These are phyloP conservation scores for Arthrobotrys musiformis DNA, from an alignment of 2,329 filamentous ascomycete genomes.

Conservation along the genomic window DNA sequence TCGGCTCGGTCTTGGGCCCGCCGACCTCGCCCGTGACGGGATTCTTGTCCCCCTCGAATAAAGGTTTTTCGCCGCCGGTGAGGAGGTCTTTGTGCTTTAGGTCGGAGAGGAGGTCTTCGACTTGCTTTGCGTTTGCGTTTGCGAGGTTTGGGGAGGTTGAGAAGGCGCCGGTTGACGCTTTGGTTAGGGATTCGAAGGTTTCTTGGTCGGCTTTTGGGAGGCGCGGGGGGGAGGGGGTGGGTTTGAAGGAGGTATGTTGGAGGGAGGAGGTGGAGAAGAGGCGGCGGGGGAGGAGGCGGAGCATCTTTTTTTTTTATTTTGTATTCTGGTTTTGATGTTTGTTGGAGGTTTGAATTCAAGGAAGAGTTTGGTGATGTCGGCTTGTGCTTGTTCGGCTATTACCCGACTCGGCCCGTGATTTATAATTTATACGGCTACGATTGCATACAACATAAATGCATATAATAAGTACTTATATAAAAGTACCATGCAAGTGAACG, in stretches of 20 bases:
- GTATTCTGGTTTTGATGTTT: background rate
- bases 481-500: too few species aligned
- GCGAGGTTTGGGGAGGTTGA: conserved; percentile 67
- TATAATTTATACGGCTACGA: too few species aligned
- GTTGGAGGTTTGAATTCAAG: background rate
- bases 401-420: too few species aligned
- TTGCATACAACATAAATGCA: too few species aligned
- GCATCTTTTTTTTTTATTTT: background rate
- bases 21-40: conserved; percentile 95
- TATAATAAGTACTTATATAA: too few species aligned
- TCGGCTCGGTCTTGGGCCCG: conserved; percentile 94
- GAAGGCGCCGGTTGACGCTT: conserved; percentile 78
- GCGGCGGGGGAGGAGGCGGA: conserved; percentile 1
- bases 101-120: conserved; percentile 60
- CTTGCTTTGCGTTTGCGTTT: conserved; percentile 48
- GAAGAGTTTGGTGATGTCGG: background rate
- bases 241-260: conserved; percentile 60
- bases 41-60: conserved; percentile 92
- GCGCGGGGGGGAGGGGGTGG: conserved; percentile 79
- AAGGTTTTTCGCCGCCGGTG: conserved; percentile 78
- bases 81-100: conserved; percentile 76
- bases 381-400: too few species aligned
- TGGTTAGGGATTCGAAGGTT: conserved; percentile 87
- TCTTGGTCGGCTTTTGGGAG: conserved; percentile 90
- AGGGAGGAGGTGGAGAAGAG: conserved; percentile 62